Base-by-base conservation (phyloP, 2,329 filamentous ascomycete species). In the Akanthomyces uredinophilus region DNA sequence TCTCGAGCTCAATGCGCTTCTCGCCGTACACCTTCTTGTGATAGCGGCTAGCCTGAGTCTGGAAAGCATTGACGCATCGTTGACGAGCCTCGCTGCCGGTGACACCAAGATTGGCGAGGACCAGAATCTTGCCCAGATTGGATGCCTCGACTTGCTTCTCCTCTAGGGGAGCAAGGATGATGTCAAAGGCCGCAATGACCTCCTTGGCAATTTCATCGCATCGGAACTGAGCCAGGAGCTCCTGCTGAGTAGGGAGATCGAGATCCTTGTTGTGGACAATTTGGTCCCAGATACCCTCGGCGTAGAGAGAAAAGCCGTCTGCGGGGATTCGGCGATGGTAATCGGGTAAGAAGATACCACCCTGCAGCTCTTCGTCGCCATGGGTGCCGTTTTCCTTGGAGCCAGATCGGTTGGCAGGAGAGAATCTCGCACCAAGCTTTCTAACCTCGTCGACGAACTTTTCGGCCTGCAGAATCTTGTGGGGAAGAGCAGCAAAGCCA, bases 191-290 rank as follows among this genome's bases (percentile, higher is more conserved):
- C 47, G 92, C 77, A 62, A 96, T 81, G 14, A 96, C 95, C 72
- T 97, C 94, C 65, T 93, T 85, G 44, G 92, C 86, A 63, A 99
- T 99, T 77, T 99, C 95, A 73, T 99, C 95, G 74, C 95, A 99
- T 67, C 95, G 87, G 79, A 98, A 99, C 74, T 99, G 95, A 13
- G 95, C 95, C 59, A 99, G 83, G 51, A 99, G 83, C 74, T 99
- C 95, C 77, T 99, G 95, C 73, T 99, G 95, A 0, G 95, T 98
- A 4, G 95, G 95, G 63, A 99, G 77, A 75, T 99, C 95, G 60
- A 99, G 82, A 71, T 99, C 95, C 77, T 99, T 99, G 82, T 99
- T 99, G 80, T 94, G 90, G 69, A 96, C 93, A 72, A 99, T 99
- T 77, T 98, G 94, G 70, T 98, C 93, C 95, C 95, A 99, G 50